Evolutionary conservation across 140 eudicot species (phyloP).

Genomic region (Oenanthe javanica): DNA sequence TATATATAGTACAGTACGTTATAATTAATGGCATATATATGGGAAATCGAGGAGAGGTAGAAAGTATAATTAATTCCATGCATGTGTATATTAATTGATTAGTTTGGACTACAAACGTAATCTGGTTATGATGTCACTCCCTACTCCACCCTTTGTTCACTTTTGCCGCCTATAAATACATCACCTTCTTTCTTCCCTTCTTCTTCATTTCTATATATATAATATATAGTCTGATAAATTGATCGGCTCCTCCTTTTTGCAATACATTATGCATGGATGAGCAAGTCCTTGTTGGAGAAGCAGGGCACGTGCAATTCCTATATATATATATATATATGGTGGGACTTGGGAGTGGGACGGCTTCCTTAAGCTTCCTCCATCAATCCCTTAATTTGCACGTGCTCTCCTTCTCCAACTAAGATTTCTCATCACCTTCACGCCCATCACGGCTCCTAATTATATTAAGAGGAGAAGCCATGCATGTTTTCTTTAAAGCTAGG

Average conservation of each 20-base stretch:
- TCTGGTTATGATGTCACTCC: too few species aligned
- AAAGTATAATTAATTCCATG: too few species aligned
- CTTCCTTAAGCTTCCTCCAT: too few species aligned
- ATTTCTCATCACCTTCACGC: slow-evolving; percentile 17
- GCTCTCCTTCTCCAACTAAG: slow-evolving; percentile 57
- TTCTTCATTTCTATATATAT: neutral
- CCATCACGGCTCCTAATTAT: too few species aligned
- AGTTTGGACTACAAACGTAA: too few species aligned
- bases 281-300: slow-evolving; percentile 55
- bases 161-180: slow-evolving; percentile 5
- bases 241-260: neutral
- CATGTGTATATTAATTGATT: too few species aligned
- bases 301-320: slow-evolving; percentile 58
- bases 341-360: too few species aligned
- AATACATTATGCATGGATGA: slow-evolving; percentile 13
- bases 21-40: too few species aligned
- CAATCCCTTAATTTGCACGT: slow-evolving; percentile 32
- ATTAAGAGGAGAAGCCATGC: too few species aligned
- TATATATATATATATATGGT: neutral
- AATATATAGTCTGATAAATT: neutral
- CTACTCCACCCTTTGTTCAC: neutral
- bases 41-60: too few species aligned
- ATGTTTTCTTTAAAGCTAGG: too few species aligned
- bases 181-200: neutral
- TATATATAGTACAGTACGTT: too few species aligned